Evolutionary conservation across 805 yeast genomes (phyloP).

Genomic region (Barnettozyma salicaria): DNA sequence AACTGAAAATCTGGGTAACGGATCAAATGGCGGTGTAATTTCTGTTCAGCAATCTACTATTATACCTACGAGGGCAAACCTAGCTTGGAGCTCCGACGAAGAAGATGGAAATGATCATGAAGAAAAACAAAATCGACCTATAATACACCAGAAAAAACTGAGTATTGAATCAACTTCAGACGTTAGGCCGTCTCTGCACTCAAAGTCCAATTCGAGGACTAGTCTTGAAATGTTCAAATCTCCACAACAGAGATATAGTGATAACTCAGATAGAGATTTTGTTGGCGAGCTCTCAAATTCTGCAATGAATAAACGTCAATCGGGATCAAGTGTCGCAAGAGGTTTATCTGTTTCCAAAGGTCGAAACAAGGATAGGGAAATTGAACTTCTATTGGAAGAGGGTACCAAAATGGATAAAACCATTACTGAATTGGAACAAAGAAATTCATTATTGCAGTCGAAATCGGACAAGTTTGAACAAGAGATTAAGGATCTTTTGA

Average conservation of each 20-base stretch:
- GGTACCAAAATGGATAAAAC: constrained; percentile 44
- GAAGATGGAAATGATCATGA: constrained; percentile 36
- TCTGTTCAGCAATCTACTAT: constrained; percentile 61
- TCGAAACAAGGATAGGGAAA: constrained; percentile 37
- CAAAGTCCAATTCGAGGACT: constrained; percentile 5
- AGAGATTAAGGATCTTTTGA: constrained; percentile 17
- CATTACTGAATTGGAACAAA: constrained; percentile 34
- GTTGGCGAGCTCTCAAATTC: constrained; percentile 11
- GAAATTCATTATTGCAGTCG: constrained; percentile 22
- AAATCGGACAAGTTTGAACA: constrained; percentile 25
- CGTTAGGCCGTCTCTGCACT: neutral
- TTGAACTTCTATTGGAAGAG: constrained; percentile 39
- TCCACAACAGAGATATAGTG: constrained; percentile 9
- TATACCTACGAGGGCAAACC: constrained; percentile 76
- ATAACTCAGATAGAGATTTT: constrained; percentile 9
- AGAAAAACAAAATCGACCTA: neutral
- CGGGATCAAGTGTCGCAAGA: constrained; percentile 13
- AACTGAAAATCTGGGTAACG: no score
- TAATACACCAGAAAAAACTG: neutral
- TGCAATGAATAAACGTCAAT: constrained; percentile 5
- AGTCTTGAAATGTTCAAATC: constrained; percentile 4
- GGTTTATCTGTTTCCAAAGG: constrained; percentile 24
- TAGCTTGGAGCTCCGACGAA: constrained; percentile 87
- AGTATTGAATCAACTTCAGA: neutral
- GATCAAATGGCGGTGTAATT: constrained; percentile 20